These are phyloP conservation scores for Nitzschia sp. DNA, from an alignment of 108 stramenopile genomes.

Conservation along the genomic window DNA sequence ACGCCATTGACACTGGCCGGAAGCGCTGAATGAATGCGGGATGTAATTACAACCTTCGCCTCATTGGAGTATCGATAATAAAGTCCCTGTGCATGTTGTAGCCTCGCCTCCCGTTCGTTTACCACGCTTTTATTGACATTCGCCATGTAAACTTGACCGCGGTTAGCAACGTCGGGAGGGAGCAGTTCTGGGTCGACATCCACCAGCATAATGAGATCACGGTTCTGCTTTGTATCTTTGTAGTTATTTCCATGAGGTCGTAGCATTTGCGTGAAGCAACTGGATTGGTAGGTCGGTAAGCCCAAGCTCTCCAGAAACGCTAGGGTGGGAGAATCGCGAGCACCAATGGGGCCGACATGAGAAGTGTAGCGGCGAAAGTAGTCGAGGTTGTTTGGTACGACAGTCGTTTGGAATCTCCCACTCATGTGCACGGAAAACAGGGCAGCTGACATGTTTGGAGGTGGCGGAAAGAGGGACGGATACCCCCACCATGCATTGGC, in stretches of 20 bases:
- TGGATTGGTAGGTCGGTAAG: constrained; percentile 4
- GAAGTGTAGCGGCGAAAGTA: background rate
- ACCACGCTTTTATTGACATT: background rate
- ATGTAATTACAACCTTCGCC: constrained; percentile 26
- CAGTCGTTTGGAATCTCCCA: background rate
- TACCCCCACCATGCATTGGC: constrained; percentile 6
- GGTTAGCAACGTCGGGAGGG: background rate
- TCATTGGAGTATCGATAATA: constrained; percentile 14
- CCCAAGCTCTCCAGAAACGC: background rate
- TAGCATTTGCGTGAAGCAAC: constrained; percentile 5
- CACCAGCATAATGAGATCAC: constrained; percentile 6
- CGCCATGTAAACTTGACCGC: background rate
- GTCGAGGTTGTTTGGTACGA: background rate
- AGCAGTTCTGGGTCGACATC: background rate
- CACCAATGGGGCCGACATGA: background rate
- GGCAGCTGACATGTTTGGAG: background rate
- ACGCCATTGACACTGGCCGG: constrained; percentile 8
- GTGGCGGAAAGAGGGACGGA: background rate
- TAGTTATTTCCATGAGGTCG: background rate
- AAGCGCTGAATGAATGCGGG: constrained; percentile 24
- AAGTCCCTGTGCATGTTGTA: constrained; percentile 12
- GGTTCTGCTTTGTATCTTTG: background rate
- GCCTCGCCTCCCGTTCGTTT: background rate
- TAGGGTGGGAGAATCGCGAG: background rate
- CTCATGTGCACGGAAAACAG: background rate